phyloP scores from a whole-genome alignment of 2,329 filamentous ascomycete species.

The Coniochaeta hoffmannii region DNA sequence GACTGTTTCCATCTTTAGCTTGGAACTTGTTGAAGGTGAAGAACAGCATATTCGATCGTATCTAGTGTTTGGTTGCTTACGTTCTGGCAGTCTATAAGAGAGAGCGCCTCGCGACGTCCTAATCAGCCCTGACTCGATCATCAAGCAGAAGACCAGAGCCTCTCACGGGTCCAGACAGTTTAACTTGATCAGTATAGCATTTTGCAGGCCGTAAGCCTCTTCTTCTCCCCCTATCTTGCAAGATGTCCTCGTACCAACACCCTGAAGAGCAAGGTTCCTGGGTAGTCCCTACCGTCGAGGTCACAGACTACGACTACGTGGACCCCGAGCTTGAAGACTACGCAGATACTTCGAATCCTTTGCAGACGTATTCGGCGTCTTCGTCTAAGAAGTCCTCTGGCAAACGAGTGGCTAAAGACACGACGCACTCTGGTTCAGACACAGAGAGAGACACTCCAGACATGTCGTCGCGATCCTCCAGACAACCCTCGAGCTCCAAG shows the following conservation, averaged over 20 bases:
- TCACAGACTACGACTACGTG: constrained; percentile 5
- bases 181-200: constrained; percentile 3
- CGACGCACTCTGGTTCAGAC: constrained; percentile 19
- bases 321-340: constrained; percentile 5
- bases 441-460: constrained; percentile 17
- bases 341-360: background rate
- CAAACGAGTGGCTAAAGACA: background rate
- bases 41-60: background rate
- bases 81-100: constrained; percentile 10
- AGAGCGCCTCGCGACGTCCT: background rate
- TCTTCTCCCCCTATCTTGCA: constrained; percentile 7
- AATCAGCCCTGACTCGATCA: background rate
- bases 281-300: constrained; percentile 7
- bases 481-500: constrained; percentile 9
- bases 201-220: constrained; percentile 12
- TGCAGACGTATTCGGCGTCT: background rate
- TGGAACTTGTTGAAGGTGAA: constrained; percentile 6
- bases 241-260: constrained; percentile 19
- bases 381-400: background rate
- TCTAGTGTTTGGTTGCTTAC: background rate
- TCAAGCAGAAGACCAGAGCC: background rate
- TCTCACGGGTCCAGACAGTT: background rate
- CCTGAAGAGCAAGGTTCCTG: constrained; percentile 13
- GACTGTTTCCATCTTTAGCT: constrained; percentile 14
- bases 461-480: constrained; percentile 23